Percentiles rank a stretch among this genome's conserved stretches.
Evolutionary conservation across 1,284 basidiomycete genomes (phyloP).

Genomic region (Sanghuangporus sanghuang): DNA sequence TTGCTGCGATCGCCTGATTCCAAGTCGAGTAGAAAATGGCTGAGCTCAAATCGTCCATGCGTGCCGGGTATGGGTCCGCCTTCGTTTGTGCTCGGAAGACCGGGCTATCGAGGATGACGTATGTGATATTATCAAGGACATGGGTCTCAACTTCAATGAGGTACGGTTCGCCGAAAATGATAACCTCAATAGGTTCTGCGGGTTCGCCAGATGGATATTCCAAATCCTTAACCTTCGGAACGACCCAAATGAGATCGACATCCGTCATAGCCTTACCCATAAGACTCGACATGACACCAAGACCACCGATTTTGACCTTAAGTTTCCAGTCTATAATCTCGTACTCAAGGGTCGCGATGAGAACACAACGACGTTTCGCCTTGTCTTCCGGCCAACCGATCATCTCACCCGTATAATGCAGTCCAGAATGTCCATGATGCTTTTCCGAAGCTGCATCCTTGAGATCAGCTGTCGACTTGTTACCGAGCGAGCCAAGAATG

Average conservation of each 20-base stretch:
- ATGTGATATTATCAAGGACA: constrained; percentile 89
- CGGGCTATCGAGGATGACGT: constrained; percentile 86
- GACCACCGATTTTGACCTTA: constrained; percentile 94
- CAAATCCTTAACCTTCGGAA: constrained; percentile 90
- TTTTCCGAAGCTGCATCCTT: constrained; percentile 62
- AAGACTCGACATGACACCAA: constrained; percentile 93
- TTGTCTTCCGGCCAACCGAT: constrained; percentile 93
- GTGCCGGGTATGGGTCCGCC: constrained; percentile 88
- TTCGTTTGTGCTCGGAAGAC: constrained; percentile 95
- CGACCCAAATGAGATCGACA: constrained; percentile 88
- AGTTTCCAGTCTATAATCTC: constrained; percentile 95
- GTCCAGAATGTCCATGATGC: constrained; percentile 53
- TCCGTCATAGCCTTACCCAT: constrained; percentile 98
- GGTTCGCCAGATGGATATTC: constrained; percentile 90
- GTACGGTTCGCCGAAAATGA: constrained; percentile 93
- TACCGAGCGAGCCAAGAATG: constrained; percentile 59
- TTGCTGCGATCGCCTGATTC: constrained; percentile 92
- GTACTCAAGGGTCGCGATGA: constrained; percentile 90
- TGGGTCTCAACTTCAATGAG: constrained; percentile 93
- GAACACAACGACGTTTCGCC: constrained; percentile 81
- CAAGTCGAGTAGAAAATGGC: constrained; percentile 96
- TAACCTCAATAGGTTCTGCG: constrained; percentile 88
- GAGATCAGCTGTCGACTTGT: constrained; percentile 61
- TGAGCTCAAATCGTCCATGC: constrained; percentile 93
- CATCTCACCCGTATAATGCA: constrained; percentile 42